These are phyloP conservation scores for Rosa chinensis DNA, from an alignment of 306 rosid species.

Conservation along the genomic window DNA sequence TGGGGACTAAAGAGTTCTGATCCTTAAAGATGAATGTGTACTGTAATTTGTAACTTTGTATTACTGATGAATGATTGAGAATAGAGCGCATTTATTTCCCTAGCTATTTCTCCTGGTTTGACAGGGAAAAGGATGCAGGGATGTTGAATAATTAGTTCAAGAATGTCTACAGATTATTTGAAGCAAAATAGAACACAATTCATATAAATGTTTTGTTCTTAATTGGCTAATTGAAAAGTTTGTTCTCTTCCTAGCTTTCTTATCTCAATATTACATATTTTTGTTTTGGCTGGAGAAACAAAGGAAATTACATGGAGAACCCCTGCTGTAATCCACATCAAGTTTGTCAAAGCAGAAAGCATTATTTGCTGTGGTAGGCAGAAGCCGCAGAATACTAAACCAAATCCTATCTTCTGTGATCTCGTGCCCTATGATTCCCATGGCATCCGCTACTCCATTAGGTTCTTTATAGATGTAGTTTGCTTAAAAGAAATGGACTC, in stretches of 20 bases:
- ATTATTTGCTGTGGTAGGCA: not conserved
- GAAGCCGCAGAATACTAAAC: not conserved
- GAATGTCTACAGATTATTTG: conserved; percentile 2
- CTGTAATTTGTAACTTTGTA: conserved; percentile 15
- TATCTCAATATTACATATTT: not conserved
- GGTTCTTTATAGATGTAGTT: no score
- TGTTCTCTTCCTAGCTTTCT: not conserved
- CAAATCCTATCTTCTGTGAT: not conserved
- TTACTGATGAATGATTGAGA: not conserved
- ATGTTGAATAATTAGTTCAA: conserved; percentile 8
- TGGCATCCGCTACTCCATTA: not conserved
- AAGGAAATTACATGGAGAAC: not conserved
- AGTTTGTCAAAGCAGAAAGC: not conserved
- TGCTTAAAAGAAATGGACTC: no score
- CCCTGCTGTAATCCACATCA: not conserved
- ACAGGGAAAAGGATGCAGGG: conserved; percentile 7
- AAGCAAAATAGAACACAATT: conserved; percentile 14
- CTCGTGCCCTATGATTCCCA: not conserved
- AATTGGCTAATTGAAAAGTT: not conserved
- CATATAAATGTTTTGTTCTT: not conserved
- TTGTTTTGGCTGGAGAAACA: not conserved
- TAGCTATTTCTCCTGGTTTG: conserved; percentile 19
- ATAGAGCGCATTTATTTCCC: not conserved
- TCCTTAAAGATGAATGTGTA: conserved; percentile 9
- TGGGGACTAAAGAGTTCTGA: conserved; percentile 11